Conservation (phyloP, 768 basidiomycete species). For the Fomitopsis serialis region DNA sequence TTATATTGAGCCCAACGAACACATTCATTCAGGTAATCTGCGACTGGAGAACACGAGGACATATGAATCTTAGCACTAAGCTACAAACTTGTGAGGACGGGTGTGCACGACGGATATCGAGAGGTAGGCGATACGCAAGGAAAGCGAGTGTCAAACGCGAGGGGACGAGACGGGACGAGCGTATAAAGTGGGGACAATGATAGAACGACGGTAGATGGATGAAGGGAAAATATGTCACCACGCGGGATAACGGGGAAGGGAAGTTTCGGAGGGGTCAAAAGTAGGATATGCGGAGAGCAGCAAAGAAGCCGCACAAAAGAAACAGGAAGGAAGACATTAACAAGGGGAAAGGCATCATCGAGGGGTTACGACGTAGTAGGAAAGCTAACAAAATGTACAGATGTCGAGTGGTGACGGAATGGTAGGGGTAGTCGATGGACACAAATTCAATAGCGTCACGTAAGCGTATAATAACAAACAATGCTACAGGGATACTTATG, state of each 20-base stretch:
- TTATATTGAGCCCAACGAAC: not conserved
- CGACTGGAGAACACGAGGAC: constrained; percentile 17
- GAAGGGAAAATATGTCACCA: constrained; percentile 13
- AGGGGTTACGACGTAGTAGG: not conserved
- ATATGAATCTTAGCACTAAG: constrained; percentile 21
- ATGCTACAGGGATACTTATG: constrained; percentile 16
- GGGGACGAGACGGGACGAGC: not conserved
- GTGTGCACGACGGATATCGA: constrained; percentile 14
- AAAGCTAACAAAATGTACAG: too few species aligned
- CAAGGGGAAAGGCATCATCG: not conserved
- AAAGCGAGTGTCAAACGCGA: constrained; percentile 2
- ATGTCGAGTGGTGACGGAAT: not conserved
- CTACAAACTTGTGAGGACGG: constrained; percentile 28
- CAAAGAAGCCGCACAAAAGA: too few species aligned
- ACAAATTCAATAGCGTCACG: not conserved
- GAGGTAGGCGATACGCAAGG: not conserved
- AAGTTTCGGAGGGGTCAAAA: too few species aligned
- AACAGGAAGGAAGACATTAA: not conserved
- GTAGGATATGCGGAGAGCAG: constrained; percentile 1
- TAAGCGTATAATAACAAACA: not conserved
- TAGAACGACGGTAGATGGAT: not conserved
- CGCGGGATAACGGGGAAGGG: not conserved
- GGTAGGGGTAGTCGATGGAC: constrained; percentile 1
- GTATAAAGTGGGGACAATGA: not conserved
- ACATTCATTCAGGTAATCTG: constrained; percentile 11